phyloP scores from a whole-genome alignment of 2,329 filamentous ascomycete genomes.

The Apiospora pterosperma region DNA sequence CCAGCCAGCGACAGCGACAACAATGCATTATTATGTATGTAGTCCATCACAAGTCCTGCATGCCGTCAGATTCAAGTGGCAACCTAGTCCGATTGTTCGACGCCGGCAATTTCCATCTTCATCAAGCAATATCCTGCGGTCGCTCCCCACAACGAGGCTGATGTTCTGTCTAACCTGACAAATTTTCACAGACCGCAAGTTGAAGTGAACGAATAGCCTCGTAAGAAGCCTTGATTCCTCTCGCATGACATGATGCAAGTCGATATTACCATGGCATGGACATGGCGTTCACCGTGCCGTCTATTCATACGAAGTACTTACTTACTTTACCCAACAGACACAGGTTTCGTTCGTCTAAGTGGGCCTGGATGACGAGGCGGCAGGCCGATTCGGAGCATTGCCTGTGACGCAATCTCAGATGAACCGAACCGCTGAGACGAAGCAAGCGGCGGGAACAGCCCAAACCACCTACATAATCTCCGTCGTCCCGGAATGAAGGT shows the following conservation, averaged over 20 bases:
- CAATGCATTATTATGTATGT: too few species aligned
- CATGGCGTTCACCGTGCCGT: neutral
- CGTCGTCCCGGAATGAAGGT: neutral
- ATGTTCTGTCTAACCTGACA: neutral
- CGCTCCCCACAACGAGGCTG: neutral
- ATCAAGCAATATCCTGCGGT: neutral
- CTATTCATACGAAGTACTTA: too few species aligned
- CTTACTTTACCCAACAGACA: neutral
- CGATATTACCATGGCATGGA: neutral
- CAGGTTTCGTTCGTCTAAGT: neutral
- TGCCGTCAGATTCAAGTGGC: neutral
- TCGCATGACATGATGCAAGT: neutral
- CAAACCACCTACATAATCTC: conserved; percentile 1
- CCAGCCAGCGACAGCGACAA: too few species aligned
- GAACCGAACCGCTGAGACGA: conserved; percentile 1
- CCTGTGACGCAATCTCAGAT: neutral
- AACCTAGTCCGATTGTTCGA: neutral
- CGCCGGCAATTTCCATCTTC: neutral
- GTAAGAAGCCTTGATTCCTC: neutral
- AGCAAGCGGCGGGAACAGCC: neutral
- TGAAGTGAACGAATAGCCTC: neutral
- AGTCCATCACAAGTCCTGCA: neutral
- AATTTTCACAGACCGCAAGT: neutral
- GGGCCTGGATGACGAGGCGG: neutral
- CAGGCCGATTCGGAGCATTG: neutral